Base-by-base conservation (phyloP, 768 basidiomycete species). In the Trametes cinnabarina region DNA sequence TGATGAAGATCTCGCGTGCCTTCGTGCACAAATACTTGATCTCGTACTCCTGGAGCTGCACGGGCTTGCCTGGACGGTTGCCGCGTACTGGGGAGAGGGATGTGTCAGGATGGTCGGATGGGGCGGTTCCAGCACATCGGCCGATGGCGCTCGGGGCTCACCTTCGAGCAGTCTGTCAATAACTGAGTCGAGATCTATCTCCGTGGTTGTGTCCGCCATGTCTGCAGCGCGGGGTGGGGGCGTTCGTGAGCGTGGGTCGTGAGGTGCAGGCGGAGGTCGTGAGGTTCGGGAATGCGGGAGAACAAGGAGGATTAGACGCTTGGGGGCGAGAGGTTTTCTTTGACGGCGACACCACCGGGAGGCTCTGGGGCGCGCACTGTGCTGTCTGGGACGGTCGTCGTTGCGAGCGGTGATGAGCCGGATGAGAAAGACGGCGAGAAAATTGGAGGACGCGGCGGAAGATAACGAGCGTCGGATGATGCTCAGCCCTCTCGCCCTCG, bases 11-110 rank as follows among this genome's bases (percentile, higher is more conserved):
- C 77, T 99, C 97, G 66, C 96, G 82, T 50, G 95, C 95, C 81
- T 93, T 97, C 71, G 94, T 97, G 80, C 96, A 99, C 63, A 99
- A 84, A 74, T 95, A 94, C 75, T 94, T 96, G 84, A 99, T 98
- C 80, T 99, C 96, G 79, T 95, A 97, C 76, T 99, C 96, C 72
- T 94, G 91, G 64, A 99, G 82, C 72, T 95, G 94, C 47, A 99
- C 96, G 42, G 95, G 94, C 77, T 98, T 98, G 66, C 96, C 96
- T 44, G 96, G 96, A 75, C 97, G 84, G 81, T 98, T 97, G 60
- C 96, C 96, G 72, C 96, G 91, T 65, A 99, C 96, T 97, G 72
- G 49, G n/a, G 57, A 40, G 62, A 52, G 63, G 60, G 60, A 66
- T 63, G 62, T 66, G 47, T 55, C 53, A 57, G 53, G 30, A 6